These are phyloP conservation scores for Daucus carota DNA, from an alignment of 129 eudicot genomes.

Conservation along the genomic window DNA sequence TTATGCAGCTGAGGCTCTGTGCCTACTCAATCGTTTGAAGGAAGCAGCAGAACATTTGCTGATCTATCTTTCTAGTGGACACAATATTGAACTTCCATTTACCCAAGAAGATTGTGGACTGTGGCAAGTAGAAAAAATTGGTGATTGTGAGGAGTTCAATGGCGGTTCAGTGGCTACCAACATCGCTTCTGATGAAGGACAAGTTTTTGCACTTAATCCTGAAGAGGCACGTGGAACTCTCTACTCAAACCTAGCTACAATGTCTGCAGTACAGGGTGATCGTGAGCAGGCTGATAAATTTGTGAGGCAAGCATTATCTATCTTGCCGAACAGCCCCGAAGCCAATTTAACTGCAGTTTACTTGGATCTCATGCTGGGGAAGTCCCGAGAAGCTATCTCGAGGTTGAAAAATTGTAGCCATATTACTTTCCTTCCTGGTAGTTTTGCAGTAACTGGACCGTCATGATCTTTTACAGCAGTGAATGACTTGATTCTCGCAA, in stretches of 20 bases:
- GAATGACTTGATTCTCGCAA: constrained; percentile 13
- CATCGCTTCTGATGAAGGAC: constrained; percentile 30
- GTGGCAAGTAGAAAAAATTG: constrained; percentile 44
- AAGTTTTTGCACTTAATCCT: constrained; percentile 42
- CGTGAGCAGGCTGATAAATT: constrained; percentile 57
- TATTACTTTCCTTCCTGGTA: constrained; percentile 44
- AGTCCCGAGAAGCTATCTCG: constrained; percentile 46
- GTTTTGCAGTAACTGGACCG: constrained; percentile 30
- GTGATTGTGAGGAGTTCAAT: constrained; percentile 55
- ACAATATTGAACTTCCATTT: constrained; percentile 53
- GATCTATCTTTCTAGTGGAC: constrained; percentile 44
- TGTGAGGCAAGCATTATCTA: constrained; percentile 43
- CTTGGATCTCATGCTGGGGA: constrained; percentile 63
- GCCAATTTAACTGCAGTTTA: constrained; percentile 69
- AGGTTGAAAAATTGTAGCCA: constrained; percentile 61
- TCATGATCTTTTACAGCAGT: constrained; percentile 20
- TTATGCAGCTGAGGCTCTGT: constrained; percentile 86
- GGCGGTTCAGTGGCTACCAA: constrained; percentile 23
- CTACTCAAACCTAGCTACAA: constrained; percentile 55
- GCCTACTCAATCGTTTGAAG: constrained; percentile 60
- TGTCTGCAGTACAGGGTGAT: constrained; percentile 70
- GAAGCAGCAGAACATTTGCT: constrained; percentile 87
- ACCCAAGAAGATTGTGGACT: constrained; percentile 59
- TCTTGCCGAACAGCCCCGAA: constrained; percentile 43
- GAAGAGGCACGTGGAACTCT: constrained; percentile 78